Conservation (phyloP, 305 asterid species). For the Fraxinus sp. region DNA sequence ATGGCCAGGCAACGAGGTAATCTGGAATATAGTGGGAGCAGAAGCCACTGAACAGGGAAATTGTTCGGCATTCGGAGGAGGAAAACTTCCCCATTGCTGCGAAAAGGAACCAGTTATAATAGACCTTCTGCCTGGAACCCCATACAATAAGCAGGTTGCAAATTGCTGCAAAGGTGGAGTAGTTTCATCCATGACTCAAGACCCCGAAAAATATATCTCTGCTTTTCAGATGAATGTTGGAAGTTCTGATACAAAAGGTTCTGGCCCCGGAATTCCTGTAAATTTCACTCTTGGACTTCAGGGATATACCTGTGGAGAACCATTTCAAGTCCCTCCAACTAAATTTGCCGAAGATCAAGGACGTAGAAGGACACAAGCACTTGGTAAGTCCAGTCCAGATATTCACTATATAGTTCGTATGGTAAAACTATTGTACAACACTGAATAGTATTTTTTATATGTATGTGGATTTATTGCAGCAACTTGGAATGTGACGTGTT, state of each 20-base stretch:
- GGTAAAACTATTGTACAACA: background rate
- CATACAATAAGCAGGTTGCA: slow-evolving; percentile 46
- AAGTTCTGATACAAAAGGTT: background rate
- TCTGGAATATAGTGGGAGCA: slow-evolving; percentile 68
- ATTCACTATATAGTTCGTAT: background rate
- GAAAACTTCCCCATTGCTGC: slow-evolving; percentile 61
- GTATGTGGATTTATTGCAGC: slow-evolving; percentile 37
- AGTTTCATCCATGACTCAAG: slow-evolving; percentile 57
- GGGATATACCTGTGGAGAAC: slow-evolving; percentile 73
- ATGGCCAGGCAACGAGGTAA: slow-evolving; percentile 63
- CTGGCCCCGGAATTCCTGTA: slow-evolving; percentile 32
- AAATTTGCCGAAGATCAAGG: slow-evolving; percentile 52
- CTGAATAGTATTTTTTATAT: background rate
- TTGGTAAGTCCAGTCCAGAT: slow-evolving; percentile 40
- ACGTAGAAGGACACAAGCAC: slow-evolving; percentile 68
- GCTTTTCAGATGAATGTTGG: slow-evolving; percentile 59
- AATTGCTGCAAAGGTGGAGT: slow-evolving; percentile 83
- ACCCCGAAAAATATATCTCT: slow-evolving; percentile 34
- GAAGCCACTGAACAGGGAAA: slow-evolving; percentile 79
- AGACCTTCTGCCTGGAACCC: slow-evolving; percentile 70
- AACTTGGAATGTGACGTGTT: slow-evolving; percentile 70
- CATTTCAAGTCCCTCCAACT: slow-evolving; percentile 54
- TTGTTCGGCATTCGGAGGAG: slow-evolving; percentile 56
- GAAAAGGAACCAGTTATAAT: slow-evolving; percentile 57
- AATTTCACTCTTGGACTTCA: slow-evolving; percentile 55